Evolutionary conservation across 1,139 yeast genomes (phyloP), one percentile per base, ranked within the genome.

Genomic region (Lodderomyces theae): DNA sequence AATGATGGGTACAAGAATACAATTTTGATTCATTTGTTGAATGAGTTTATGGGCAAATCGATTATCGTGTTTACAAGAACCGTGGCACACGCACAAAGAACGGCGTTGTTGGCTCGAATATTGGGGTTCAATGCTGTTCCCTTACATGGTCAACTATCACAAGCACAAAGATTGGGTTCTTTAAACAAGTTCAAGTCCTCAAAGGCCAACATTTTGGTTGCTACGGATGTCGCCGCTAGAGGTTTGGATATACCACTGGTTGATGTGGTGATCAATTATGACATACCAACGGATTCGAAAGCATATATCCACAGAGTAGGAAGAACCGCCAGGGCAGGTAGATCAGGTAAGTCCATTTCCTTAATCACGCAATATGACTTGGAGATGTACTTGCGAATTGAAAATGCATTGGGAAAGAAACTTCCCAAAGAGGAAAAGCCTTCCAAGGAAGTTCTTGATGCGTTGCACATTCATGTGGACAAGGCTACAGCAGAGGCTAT

Each of bases 161-260:
- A 92, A 62, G 79, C 94, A 13, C 95, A 94, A 53, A 78, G 98
- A 58, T 76, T 92, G 41, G 96, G 97, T 10, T 92, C 97, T 0
- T 72, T 92, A 50, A 94, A 89, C 65, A 85, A 90, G 58, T 92
- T 92, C 72, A 88, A 90, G 57, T 75, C 94, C 1, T 96, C 97
- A 4, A 77, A 79, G 35, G 78, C 89, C 50, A 79, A 79, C 46
- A 89, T 94, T 42, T 69, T 92, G 39, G 89, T 92, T 6, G 98
- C 98, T 9, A 92, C 98, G 0, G 97, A 92, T 66, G 98, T 92
- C 34, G 98, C 97, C 9, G 96, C 98, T 2, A 80, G 98, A 67
- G 98, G 98, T 44, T 76, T 92, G 50, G 98, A 92, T 75, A 92
- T 92, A 47, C 98, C 98, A 5, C 74, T 85, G 19, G 98, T 92